Base-by-base conservation (phyloP, 2,329 filamentous ascomycete species). In the Aaosphaeria arxii region DNA sequence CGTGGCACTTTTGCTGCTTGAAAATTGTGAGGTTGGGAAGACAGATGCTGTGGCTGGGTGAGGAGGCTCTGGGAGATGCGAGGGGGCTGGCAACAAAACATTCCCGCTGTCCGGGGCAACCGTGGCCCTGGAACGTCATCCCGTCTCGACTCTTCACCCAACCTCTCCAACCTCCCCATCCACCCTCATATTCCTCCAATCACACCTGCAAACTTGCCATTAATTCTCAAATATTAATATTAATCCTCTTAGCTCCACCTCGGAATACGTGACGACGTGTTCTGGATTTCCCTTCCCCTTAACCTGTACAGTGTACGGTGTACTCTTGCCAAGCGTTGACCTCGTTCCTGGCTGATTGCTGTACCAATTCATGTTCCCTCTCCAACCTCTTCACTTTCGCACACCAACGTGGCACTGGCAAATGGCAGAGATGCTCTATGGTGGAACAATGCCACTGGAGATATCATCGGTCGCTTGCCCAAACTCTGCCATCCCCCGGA, bases 1-100 rank as follows among this genome's bases (percentile, higher is more conserved):
- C 48, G 49, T 43, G 51, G 48, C 54, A 60, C 55, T 65, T 69
- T 68, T 67, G 63, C 54, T 62, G 55, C 55, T 50, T 30, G 48
- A 52, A 66, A 66, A 61, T 43, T 59, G 42, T 62, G 66, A 63
- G 64, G 64, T 63, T 69, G 64, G 65, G 42, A 43, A 42, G 45
- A 4, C 29, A 32, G 44, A 7, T 36, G 42, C 46, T 52, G 62
- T 60, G 63, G 62, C 58, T 64, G 61, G 61, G 46, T 43, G 47
- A 55, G 47, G 54, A 56, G 61, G 63, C 64, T 63, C 59, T 57
- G 28, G 36, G 13, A 30, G 38, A 38, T 40, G 39, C 7, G 39
- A 13, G 39, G 41, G 11, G 30, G 28, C 41, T 43, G 41, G 45
- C 49, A 47, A 55, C 50, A 56, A 54, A 49, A 39, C 17, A 52